Evolutionary conservation across 331 rosid species (phyloP).

Genomic region (Saraca asoca): DNA sequence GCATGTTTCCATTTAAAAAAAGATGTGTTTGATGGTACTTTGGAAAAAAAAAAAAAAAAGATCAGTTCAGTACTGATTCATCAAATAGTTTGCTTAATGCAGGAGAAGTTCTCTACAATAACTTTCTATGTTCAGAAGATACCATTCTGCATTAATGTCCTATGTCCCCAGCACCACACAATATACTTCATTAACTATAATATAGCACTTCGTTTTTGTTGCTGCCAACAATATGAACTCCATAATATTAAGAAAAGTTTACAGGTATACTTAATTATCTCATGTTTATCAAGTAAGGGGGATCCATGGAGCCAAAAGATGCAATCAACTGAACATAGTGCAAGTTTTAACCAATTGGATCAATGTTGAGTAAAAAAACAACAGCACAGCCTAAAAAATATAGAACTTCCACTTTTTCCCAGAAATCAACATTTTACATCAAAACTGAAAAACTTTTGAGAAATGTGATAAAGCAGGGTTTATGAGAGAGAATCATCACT

Average conservation of each 20-base stretch:
- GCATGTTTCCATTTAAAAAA: not conserved
- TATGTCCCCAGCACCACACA: not conserved
- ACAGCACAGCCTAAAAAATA: not conserved
- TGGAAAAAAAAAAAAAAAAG: not conserved
- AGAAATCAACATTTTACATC: conserved; percentile 9
- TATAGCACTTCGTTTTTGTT: conserved; percentile 26
- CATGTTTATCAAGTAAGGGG: not conserved
- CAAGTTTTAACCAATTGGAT: conserved; percentile 5
- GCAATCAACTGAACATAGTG: conserved; percentile 12
- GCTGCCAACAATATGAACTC: conserved; percentile 3
- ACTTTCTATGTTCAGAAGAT: conserved; percentile 8
- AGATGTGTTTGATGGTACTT: not conserved
- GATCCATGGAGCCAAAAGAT: conserved; percentile 35
- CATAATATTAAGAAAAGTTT: not conserved
- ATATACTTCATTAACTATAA: conserved; percentile 9
- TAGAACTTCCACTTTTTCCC: conserved; percentile 5
- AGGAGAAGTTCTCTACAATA: conserved; percentile 8
- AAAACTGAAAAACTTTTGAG: not conserved
- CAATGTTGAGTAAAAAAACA: conserved; percentile 4
- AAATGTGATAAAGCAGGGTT: not conserved
- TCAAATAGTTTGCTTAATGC: conserved; percentile 1
- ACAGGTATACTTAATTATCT: conserved; percentile 14
- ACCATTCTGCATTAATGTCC: conserved; percentile 19
- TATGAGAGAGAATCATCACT: not conserved
- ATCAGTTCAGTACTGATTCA: not conserved